These are phyloP conservation scores for Quercus berberidifolia DNA, from an alignment of 306 rosid genomes.

Conservation along the genomic window DNA sequence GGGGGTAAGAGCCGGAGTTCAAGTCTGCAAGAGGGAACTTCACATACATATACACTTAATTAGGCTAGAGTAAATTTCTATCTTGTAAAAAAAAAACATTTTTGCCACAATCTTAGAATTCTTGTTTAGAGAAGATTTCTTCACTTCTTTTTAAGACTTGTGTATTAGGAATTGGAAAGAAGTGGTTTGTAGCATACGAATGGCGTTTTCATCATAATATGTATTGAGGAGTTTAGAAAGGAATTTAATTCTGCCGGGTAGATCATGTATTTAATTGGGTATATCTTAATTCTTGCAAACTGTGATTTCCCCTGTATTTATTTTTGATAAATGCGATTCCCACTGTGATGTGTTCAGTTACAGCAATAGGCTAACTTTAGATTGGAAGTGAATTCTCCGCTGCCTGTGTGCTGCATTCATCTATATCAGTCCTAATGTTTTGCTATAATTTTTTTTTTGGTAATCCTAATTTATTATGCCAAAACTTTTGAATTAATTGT, in stretches of 20 bases:
- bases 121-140: not conserved
- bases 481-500: constrained; percentile 12
- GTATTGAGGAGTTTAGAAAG: not conserved
- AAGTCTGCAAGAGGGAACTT: accelerated
- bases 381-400: not conserved
- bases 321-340: not conserved
- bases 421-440: no score
- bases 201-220: not conserved
- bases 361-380: not conserved
- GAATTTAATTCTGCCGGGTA: not conserved
- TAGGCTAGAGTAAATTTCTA: no score
- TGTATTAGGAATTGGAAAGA: not conserved
- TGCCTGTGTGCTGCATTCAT: not conserved
- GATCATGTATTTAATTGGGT: not conserved
- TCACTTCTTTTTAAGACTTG: not conserved
- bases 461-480: not conserved
- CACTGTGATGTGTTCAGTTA: not conserved
- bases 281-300: constrained; percentile 1
- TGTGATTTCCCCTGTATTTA: not conserved
- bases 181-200: not conserved
- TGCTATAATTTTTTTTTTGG: no score
- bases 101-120: not conserved
- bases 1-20: accelerated
- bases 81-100: no score
- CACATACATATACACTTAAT: no score